Conservation (phyloP, 352 stramenopile genomes). For the Phytophthora boehmeriae region DNA sequence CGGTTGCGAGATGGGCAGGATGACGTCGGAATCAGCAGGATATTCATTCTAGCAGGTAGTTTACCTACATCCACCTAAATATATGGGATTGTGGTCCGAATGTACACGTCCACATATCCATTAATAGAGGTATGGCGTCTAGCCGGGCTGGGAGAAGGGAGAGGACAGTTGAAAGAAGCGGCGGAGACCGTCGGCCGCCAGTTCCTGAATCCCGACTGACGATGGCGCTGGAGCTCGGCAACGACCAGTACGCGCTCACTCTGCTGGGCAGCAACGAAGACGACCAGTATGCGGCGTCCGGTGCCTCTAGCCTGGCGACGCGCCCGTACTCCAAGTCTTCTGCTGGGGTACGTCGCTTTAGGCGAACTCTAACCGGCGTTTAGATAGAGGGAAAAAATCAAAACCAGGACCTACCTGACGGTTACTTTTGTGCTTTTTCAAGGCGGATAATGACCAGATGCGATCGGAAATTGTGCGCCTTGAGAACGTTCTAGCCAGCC, state of each 20-base stretch:
- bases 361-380: not conserved
- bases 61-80: too few relatives aligned
- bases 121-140: too few relatives aligned
- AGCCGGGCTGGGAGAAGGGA: not conserved
- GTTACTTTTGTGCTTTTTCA: not conserved
- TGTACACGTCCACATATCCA: too few relatives aligned
- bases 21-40: too few relatives aligned
- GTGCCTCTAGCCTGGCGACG: constrained; percentile 31
- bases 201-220: not conserved
- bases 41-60: too few relatives aligned
- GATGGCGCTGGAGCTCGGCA: constrained; percentile 49
- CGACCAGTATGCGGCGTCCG: constrained; percentile 50
- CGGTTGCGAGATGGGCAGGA: too few relatives aligned
- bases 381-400: too few relatives aligned
- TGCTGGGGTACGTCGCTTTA: constrained; percentile 41
- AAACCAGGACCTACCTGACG: not conserved
- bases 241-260: constrained; percentile 60
- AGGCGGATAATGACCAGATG: constrained; percentile 85
- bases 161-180: constrained; percentile 4
- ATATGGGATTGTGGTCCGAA: too few relatives aligned
- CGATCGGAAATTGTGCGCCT: constrained; percentile 76
- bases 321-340: constrained; percentile 68
- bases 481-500: constrained; percentile 74
- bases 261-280: constrained; percentile 63
- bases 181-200: not conserved